phyloP scores from a whole-genome alignment of 176 grass and related monocot genomes.

The Carex littledalei region DNA sequence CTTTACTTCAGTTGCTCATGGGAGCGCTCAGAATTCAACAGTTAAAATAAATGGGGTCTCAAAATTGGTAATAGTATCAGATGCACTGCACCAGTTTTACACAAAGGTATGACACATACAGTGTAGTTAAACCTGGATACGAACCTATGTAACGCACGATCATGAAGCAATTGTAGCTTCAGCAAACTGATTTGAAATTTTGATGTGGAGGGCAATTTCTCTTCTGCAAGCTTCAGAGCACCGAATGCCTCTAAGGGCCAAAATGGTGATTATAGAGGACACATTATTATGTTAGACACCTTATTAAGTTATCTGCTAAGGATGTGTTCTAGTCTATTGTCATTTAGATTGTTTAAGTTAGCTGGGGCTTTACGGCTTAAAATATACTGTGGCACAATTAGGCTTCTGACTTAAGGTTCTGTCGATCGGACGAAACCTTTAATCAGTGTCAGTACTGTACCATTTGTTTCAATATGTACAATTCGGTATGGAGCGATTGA shows the following conservation, averaged over 20 bases:
- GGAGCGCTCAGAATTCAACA: conserved; percentile 3
- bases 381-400: background rate
- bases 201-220: conserved; percentile 57
- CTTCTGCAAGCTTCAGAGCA: conserved; percentile 81
- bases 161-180: conserved; percentile 88
- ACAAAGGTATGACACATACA: conserved; percentile 12
- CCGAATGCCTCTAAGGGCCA: conserved; percentile 59
- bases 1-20: background rate
- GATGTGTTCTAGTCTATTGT: background rate
- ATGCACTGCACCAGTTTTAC: background rate
- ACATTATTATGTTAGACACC: conserved; percentile 8
- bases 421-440: background rate
- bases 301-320: background rate
- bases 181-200: conserved; percentile 69
- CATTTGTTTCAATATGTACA: background rate
- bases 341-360: background rate
- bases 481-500: background rate
- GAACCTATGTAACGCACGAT: conserved; percentile 71
- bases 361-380: background rate
- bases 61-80: background rate
- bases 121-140: conserved; percentile 9
- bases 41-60: background rate
- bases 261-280: background rate
- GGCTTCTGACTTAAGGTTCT: background rate
- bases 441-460: background rate